Conservation (phyloP, 108 stramenopile genomes). For the Pseudonitzschia pungens region DNA sequence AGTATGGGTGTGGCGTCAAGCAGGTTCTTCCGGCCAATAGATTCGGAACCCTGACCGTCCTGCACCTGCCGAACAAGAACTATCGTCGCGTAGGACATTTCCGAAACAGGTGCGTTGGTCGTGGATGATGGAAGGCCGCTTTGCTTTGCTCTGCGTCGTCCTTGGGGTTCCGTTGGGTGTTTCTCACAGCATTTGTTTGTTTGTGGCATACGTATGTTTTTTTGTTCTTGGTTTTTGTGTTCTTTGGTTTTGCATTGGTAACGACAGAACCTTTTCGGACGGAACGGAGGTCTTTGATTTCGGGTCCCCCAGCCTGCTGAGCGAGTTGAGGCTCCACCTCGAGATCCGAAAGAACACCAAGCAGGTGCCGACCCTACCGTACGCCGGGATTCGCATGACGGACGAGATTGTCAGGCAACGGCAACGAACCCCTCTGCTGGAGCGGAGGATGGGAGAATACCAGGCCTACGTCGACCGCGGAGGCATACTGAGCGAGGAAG, state of each 20-base stretch:
- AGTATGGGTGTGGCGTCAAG: conserved; percentile 64
- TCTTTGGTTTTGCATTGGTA: not conserved
- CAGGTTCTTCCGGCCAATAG: conserved; percentile 69
- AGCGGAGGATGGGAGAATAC: conserved; percentile 65
- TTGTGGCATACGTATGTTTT: too few species aligned
- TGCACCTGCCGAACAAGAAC: conserved; percentile 88
- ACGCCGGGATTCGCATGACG: conserved; percentile 67
- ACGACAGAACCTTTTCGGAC: conserved; percentile 56
- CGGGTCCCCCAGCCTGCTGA: conserved; percentile 45
- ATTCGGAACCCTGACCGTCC: conserved; percentile 77
- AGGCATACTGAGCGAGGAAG: conserved; percentile 68
- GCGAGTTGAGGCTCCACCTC: conserved; percentile 73
- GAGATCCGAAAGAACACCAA: conserved; percentile 41
- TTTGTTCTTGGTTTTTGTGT: not conserved
- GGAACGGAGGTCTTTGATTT: conserved; percentile 66
- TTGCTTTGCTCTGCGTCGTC: not conserved
- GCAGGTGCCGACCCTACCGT: conserved; percentile 42
- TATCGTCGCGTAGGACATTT: conserved; percentile 79
- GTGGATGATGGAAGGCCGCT: too few species aligned
- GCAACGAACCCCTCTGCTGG: conserved; percentile 36
- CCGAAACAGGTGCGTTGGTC: conserved; percentile 17
- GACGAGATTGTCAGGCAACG: conserved; percentile 50
- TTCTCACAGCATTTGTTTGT: not conserved
- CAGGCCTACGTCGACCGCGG: conserved; percentile 72
- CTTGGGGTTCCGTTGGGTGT: not conserved